phyloP scores from a whole-genome alignment of 2,329 filamentous ascomycete species.

The Ceratocystis ficicola region DNA sequence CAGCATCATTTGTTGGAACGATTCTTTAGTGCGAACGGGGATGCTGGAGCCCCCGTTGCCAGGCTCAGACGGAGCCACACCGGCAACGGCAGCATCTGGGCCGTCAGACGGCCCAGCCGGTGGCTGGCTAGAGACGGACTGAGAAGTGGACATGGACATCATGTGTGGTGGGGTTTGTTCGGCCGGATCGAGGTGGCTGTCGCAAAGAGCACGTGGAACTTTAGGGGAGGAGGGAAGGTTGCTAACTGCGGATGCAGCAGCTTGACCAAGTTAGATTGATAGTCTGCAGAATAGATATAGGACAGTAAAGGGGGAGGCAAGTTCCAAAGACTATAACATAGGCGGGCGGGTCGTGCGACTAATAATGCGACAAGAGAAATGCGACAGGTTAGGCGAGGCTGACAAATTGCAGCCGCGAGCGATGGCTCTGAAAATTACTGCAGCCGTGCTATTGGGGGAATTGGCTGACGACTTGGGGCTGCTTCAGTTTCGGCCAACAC shows the following conservation, averaged over 20 bases:
- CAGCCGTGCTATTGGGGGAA: not conserved
- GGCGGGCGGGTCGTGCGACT: slow-evolving; percentile 34
- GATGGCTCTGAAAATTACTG: slow-evolving; percentile 14
- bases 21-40: slow-evolving; percentile 43
- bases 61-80: slow-evolving; percentile 24
- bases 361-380: slow-evolving; percentile 23
- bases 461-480: not conserved
- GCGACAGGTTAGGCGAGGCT: slow-evolving; percentile 22
- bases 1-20: slow-evolving; percentile 42
- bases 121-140: slow-evolving; percentile 6
- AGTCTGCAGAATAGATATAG: not conserved
- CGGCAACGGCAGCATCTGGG: slow-evolving; percentile 26
- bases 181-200: slow-evolving; percentile 24
- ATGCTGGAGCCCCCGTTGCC: slow-evolving; percentile 26
- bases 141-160: slow-evolving; percentile 16
- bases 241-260: not conserved
- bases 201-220: slow-evolving; percentile 23
- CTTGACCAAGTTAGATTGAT: not conserved
- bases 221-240: not conserved
- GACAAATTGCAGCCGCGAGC: slow-evolving; percentile 16
- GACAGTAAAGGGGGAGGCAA: not conserved
- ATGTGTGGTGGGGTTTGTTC: slow-evolving; percentile 1
- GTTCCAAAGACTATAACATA: slow-evolving; percentile 25
- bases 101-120: not conserved
- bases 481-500: slow-evolving; percentile 6